These are phyloP conservation scores for Piper longum DNA, from an alignment of 164 flowering plant genomes.

Conservation along the genomic window DNA sequence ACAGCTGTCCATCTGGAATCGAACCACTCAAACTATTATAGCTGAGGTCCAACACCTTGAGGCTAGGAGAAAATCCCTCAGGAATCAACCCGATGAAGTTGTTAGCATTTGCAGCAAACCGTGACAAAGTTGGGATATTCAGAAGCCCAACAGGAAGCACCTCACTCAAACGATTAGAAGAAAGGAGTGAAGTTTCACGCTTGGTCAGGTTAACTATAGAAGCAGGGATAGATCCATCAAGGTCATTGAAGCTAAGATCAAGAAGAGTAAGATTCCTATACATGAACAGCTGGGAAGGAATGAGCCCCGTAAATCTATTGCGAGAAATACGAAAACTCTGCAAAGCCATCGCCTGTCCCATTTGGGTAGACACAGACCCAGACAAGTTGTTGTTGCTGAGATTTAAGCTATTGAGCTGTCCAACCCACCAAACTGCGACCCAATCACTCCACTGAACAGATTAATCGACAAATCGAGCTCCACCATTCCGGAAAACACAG, in stretches of 20 bases:
- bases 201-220: conserved; percentile 30
- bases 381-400: conserved; percentile 21
- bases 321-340: conserved; percentile 26
- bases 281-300: conserved; percentile 22
- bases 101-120: conserved; percentile 60
- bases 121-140: conserved; percentile 19
- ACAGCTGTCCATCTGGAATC: conserved; percentile 40
- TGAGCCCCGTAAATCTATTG: conserved; percentile 18
- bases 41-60: conserved; percentile 44
- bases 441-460: conserved; percentile 27
- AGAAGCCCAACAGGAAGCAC: conserved; percentile 30
- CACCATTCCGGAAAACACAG: conserved; percentile 33
- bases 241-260: conserved; percentile 33
- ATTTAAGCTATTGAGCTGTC: conserved; percentile 25
- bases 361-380: conserved; percentile 27
- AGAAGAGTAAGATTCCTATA: conserved; percentile 31
- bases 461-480: conserved; percentile 47
- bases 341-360: conserved; percentile 26
- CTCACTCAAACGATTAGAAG: conserved; percentile 33
- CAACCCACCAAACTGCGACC: conserved; percentile 31
- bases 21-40: conserved; percentile 32
- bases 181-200: conserved; percentile 32
- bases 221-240: conserved; percentile 33
- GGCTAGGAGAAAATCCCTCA: conserved; percentile 18
- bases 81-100: conserved; percentile 37